A percentile compares a stretch with the other conserved stretches of the same genome.
Conservation (phyloP, 768 basidiomycete genomes). For the Collybia nuda region DNA sequence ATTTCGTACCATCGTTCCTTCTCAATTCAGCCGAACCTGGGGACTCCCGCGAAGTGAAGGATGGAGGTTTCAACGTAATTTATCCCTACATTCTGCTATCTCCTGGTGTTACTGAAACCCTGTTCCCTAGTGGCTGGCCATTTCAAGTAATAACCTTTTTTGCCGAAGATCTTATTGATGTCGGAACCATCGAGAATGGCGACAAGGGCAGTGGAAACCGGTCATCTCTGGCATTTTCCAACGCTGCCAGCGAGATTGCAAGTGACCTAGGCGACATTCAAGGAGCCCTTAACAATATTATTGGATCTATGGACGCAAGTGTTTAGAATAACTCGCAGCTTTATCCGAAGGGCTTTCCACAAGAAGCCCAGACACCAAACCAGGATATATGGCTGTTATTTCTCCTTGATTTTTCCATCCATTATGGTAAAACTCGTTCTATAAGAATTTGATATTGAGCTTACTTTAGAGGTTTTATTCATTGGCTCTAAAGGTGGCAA, state of each 20-base stretch:
- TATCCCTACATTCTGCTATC: conserved; percentile 7
- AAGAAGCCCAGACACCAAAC: conserved; percentile 26
- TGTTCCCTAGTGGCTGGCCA: conserved; percentile 71
- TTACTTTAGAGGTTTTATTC: not conserved
- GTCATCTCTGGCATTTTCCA: not conserved
- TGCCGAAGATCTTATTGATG: conserved; percentile 28
- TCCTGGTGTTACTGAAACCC: conserved; percentile 8
- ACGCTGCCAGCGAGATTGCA: not conserved
- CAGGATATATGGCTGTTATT: conserved; percentile 50
- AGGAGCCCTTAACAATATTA: conserved; percentile 8
- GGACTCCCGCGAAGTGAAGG: conserved; percentile 45
- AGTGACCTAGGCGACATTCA: conserved; percentile 1
- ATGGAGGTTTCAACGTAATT: conserved; percentile 63
- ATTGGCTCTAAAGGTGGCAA: not conserved
- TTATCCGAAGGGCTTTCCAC: conserved; percentile 21
- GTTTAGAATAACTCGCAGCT: conserved; percentile 43
- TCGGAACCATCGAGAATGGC: conserved; percentile 3
- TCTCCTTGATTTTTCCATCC: conserved; percentile 83
- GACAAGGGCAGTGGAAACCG: no score
- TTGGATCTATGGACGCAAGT: conserved; percentile 47
- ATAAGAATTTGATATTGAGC: conserved; percentile 61
- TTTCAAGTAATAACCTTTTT: conserved; percentile 49
- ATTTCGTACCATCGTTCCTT: conserved; percentile 75
- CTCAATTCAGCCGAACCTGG: conserved; percentile 49
- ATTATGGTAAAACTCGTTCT: conserved; percentile 65